Evolutionary conservation across 2,329 filamentous ascomycete genomes (phyloP).

Genomic region (Aspergillus fijiensis): DNA sequence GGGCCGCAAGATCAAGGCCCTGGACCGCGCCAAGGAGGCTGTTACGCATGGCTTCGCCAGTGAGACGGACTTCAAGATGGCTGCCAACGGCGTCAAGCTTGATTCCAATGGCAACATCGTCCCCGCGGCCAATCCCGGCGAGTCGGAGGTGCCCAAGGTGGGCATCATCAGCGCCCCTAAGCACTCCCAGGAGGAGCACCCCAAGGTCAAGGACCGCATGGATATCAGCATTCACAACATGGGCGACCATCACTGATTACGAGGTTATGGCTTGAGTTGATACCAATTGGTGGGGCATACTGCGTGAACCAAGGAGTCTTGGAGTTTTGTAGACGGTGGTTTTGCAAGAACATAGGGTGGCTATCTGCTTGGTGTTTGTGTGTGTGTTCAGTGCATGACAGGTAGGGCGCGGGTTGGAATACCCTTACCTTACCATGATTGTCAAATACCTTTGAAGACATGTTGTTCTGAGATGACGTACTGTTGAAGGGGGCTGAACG

Average conservation of each 20-base stretch:
- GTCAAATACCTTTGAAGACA: slow-evolving; percentile 11
- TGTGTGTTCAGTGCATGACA: slow-evolving; percentile 10
- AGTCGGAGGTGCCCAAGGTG: slow-evolving; percentile 26
- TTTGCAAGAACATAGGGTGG: slow-evolving; percentile 17
- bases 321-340: slow-evolving; percentile 23
- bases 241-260: slow-evolving; percentile 44
- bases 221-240: slow-evolving; percentile 64
- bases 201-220: slow-evolving; percentile 51
- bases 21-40: slow-evolving; percentile 64
- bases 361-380: slow-evolving; percentile 16
- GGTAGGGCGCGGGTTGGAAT: slow-evolving; percentile 10
- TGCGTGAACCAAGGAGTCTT: slow-evolving; percentile 18
- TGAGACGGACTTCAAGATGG: slow-evolving; percentile 61
- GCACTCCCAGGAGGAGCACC: slow-evolving; percentile 32
- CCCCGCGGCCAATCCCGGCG: slow-evolving; percentile 40
- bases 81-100: slow-evolving; percentile 61
- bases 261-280: slow-evolving; percentile 13
- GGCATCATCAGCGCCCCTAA: slow-evolving; percentile 21
- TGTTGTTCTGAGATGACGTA: not conserved
- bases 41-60: slow-evolving; percentile 63
- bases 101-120: slow-evolving; percentile 58
- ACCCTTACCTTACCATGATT: slow-evolving; percentile 5
- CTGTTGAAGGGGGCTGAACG: not conserved
- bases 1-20: slow-evolving; percentile 64
- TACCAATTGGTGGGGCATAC: slow-evolving; percentile 10